These are phyloP conservation scores for Penicillium crystallinum DNA, from an alignment of 495 filamentous ascomycete genomes.

Conservation along the genomic window DNA sequence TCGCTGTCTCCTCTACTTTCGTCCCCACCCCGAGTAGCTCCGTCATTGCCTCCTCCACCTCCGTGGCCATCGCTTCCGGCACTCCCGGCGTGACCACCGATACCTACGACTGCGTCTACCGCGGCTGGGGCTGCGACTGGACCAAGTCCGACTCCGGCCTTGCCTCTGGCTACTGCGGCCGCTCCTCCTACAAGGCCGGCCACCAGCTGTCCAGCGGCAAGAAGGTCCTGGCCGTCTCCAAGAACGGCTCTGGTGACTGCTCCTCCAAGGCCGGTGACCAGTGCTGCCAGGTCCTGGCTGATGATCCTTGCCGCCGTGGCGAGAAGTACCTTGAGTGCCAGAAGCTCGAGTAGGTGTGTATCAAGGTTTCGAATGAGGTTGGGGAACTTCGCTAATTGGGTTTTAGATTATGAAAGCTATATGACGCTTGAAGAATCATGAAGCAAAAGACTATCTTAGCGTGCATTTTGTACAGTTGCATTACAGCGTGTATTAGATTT, in stretches of 20 bases:
- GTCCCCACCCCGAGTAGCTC: background rate
- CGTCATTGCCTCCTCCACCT: background rate
- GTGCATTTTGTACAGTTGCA: too few relatives aligned
- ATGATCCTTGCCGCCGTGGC: constrained; percentile 3
- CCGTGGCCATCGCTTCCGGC: background rate
- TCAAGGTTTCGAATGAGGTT: too few relatives aligned
- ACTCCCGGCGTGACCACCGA: background rate
- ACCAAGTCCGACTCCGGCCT: constrained; percentile 7
- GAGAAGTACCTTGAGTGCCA: constrained; percentile 16
- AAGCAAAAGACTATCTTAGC: background rate
- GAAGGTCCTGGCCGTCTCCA: constrained; percentile 8
- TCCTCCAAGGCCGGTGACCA: background rate
- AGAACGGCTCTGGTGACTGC: constrained; percentile 9
- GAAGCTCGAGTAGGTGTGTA: constrained; percentile 2
- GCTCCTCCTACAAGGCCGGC: constrained; percentile 7
- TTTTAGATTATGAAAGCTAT: background rate
- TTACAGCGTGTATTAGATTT: too few relatives aligned
- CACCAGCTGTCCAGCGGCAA: constrained; percentile 3
- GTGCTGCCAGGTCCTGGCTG: constrained; percentile 11
- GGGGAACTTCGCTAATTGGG: too few relatives aligned
- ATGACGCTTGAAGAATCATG: background rate
- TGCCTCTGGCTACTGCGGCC: constrained; percentile 8
- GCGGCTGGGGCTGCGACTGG: constrained; percentile 9
- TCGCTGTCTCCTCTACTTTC: background rate
- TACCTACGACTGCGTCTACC: constrained; percentile 12